Evolutionary conservation across 345 rosid genomes (phyloP).

Genomic region (Passiflora organensis): DNA sequence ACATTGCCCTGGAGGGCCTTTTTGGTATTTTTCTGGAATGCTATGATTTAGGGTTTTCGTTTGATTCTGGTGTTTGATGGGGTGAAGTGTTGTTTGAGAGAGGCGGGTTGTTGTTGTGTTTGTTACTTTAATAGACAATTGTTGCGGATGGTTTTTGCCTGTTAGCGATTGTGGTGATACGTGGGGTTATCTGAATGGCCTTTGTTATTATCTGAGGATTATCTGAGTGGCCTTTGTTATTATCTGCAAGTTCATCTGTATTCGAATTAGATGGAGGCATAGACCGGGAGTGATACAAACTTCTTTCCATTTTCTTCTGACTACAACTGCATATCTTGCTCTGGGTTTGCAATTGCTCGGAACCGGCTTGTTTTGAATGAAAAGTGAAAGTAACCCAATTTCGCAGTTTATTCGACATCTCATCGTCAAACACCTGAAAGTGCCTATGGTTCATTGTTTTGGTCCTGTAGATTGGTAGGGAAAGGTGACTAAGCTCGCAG

Average conservation of each 20-base stretch:
- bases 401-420: no score
- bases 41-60: slow-evolving; percentile 28
- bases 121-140: background rate
- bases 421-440: no score
- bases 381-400: no score
- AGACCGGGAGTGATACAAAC: background rate
- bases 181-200: no score
- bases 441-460: background rate
- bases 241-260: slow-evolving; percentile 39
- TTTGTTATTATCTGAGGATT: slow-evolving; percentile 24
- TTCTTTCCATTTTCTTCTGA: background rate
- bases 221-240: slow-evolving; percentile 18
- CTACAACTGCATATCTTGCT: background rate
- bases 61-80: slow-evolving; percentile 22
- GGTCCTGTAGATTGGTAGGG: no score
- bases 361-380: no score
- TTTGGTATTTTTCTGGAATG: slow-evolving; percentile 16
- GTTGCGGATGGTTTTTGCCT: slow-evolving; percentile 6
- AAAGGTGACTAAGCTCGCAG: background rate
- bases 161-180: no score
- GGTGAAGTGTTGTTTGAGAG: slow-evolving; percentile 14
- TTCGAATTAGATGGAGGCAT: slow-evolving; percentile 46
- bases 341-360: background rate
- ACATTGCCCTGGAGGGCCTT: background rate
- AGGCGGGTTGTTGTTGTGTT: slow-evolving; percentile 14